These are phyloP conservation scores for Fusarium xyrophilum DNA, from an alignment of 2,329 filamentous ascomycete species.

Conservation along the genomic window DNA sequence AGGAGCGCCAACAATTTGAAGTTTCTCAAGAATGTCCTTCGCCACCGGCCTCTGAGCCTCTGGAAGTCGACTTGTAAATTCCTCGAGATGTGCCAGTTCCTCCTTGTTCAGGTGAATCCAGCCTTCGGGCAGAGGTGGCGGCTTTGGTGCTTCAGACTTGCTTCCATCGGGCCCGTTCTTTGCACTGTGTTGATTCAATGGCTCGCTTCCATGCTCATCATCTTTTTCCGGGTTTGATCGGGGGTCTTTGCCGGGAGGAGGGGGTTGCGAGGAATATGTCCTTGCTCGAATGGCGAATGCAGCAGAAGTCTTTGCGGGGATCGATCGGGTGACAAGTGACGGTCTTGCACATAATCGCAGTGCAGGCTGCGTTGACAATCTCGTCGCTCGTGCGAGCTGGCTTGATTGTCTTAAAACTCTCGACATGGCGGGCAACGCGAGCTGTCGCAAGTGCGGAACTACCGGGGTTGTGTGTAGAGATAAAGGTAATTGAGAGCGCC, in stretches of 20 bases:
- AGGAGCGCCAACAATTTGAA: slow-evolving; percentile 75
- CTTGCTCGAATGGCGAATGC: slow-evolving; percentile 44
- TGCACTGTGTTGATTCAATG: slow-evolving; percentile 28
- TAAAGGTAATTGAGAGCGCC: slow-evolving; percentile 29
- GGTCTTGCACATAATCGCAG: slow-evolving; percentile 54
- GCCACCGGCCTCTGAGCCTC: slow-evolving; percentile 66
- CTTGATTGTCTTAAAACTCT: slow-evolving; percentile 71
- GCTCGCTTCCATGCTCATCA: slow-evolving; percentile 32
- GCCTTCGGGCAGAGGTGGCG: slow-evolving; percentile 52
- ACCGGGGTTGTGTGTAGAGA: slow-evolving; percentile 43
- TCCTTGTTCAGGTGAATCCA: slow-evolving; percentile 56
- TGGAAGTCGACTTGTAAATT: slow-evolving; percentile 68
- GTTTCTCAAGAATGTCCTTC: slow-evolving; percentile 64
- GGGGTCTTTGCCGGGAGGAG: slow-evolving; percentile 49
- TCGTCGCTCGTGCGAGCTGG: slow-evolving; percentile 68
- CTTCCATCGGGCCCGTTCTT: slow-evolving; percentile 19
- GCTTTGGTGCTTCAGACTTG: slow-evolving; percentile 38
- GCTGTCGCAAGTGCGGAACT: slow-evolving; percentile 46
- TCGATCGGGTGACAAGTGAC: slow-evolving; percentile 43
- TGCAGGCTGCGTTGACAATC: slow-evolving; percentile 60
- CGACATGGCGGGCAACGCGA: slow-evolving; percentile 60
- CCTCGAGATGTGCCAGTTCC: slow-evolving; percentile 61
- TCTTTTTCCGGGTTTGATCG: slow-evolving; percentile 39
- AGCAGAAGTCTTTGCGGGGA: slow-evolving; percentile 40
- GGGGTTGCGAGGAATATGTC: slow-evolving; percentile 49